Evolutionary conservation across 495 filamentous ascomycete genomes (phyloP), one percentile per base, ranked within the genome.

Genomic region (Cercophora newfieldiana): DNA sequence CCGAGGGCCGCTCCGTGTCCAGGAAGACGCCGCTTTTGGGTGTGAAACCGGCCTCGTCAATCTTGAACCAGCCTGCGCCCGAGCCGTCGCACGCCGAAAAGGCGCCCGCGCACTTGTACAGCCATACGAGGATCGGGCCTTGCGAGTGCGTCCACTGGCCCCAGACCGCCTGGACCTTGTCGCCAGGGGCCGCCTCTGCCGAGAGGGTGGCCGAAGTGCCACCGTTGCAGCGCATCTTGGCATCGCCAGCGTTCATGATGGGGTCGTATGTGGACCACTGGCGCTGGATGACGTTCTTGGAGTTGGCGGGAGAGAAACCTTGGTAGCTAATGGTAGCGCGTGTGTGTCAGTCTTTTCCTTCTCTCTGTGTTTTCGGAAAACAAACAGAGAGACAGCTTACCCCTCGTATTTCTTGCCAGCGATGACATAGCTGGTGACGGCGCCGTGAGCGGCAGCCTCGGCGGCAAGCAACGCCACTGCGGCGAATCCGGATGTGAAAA

Each of bases 181-280:
- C 62, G 59, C 85, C 85, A 22, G 84, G 80, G 26, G 70, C 64
- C 54, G 80, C 77, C 47, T 77, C 75, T 18, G 83, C 83, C 47
- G 61, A 70, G 37, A 80, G 64, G 3, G 74, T 75, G 3, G 81
- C 83, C 1, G 78, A 80, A 3, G 77, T 81, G 60, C 84, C 84
- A n/a, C 82, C 82, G 71, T 87, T 87, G 75, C 86, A 88, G 53
- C 83, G 78, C 60, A 86, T 78, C 69, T 78, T 79, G 21, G 76
- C 59, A 63, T 79, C 74, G 4, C 67, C 60, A 56, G 72, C 66
- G 1, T 72, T 72, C 64, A 78, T 79, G 71, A 81, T 82, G 28
- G 85, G 81, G 70, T 87, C 80, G 76, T 84, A 86, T 71, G 80
- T 75, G 47, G 77, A 74, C 80, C 83, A 88, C 75, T 84, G 79